These are phyloP conservation scores for Lichtheimia hyalospora DNA, from an alignment of 371 early-diverging fungal species.

Conservation along the genomic window DNA sequence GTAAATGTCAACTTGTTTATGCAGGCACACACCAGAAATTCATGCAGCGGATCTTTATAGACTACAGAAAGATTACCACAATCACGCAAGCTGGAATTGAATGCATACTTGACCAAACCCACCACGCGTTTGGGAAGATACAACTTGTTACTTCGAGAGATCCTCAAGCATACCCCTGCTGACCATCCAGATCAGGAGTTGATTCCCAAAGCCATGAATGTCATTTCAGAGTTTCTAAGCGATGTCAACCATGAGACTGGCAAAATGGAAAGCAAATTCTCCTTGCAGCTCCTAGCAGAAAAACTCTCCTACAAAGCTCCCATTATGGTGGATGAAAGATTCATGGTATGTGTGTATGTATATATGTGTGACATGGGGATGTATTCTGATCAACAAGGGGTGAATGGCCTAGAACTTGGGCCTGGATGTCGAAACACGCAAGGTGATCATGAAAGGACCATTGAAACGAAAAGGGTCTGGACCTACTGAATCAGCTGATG, in stretches of 20 bases:
- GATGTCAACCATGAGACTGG: slow-evolving; percentile 87
- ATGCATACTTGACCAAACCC: slow-evolving; percentile 82
- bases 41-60: slow-evolving; percentile 20
- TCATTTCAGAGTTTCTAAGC: slow-evolving; percentile 67
- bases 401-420: slow-evolving; percentile 11
- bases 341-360: slow-evolving; percentile 1
- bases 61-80: slow-evolving; percentile 74
- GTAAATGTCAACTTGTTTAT: slow-evolving; percentile 29
- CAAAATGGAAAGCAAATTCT: slow-evolving; percentile 76
- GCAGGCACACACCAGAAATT: not conserved
- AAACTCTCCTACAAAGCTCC: slow-evolving; percentile 27
- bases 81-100: slow-evolving; percentile 78
- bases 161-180: slow-evolving; percentile 83
- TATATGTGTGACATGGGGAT: not conserved
- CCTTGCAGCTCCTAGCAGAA: slow-evolving; percentile 45
- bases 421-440: slow-evolving; percentile 55
- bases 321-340: slow-evolving; percentile 7
- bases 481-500: slow-evolving; percentile 58
- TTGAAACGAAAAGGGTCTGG: slow-evolving; percentile 72
- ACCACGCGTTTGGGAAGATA: slow-evolving; percentile 90
- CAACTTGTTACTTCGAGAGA: slow-evolving; percentile 80
- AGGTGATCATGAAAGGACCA: slow-evolving; percentile 76
- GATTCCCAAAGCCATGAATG: slow-evolving; percentile 59
- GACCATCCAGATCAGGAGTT: slow-evolving; percentile 75
- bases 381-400: not conserved